Conservation (phyloP, 768 basidiomycete species). For the Leccinum obscurum region DNA sequence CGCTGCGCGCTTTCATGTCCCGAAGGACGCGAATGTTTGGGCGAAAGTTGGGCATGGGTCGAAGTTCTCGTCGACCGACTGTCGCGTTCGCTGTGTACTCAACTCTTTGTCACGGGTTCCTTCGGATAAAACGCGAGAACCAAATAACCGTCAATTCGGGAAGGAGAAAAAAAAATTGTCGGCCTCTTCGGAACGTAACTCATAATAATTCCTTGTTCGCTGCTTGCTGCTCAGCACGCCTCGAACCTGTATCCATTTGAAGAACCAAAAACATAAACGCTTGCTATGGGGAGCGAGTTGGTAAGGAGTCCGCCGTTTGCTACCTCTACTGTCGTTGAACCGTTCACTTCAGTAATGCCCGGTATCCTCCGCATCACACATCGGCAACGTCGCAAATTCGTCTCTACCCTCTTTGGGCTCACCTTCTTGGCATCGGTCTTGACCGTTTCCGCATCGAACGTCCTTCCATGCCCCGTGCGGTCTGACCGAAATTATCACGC, state of each 20-base stretch:
- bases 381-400: slow-evolving; percentile 64
- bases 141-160: slow-evolving; percentile 28
- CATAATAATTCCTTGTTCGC: not conserved
- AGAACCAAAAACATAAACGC: not conserved
- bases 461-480: slow-evolving; percentile 80
- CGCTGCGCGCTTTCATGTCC: slow-evolving; percentile 75
- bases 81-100: no score
- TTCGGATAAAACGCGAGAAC: not conserved
- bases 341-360: slow-evolving; percentile 58
- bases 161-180: not conserved
- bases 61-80: no score
- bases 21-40: slow-evolving; percentile 59
- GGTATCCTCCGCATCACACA: slow-evolving; percentile 57
- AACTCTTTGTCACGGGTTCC: not conserved
- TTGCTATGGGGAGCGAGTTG: slow-evolving; percentile 26
- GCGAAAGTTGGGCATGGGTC: slow-evolving; percentile 28
- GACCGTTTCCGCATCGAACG: slow-evolving; percentile 77
- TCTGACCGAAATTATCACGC: slow-evolving; percentile 56
- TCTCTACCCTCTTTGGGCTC: slow-evolving; percentile 76
- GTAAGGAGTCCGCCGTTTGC: slow-evolving; percentile 11
- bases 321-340: no score
- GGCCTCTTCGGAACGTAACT: not conserved
- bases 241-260: not conserved
- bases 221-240: not conserved
- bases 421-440: slow-evolving; percentile 78